These are phyloP conservation scores for Xylaria venustula DNA, from an alignment of 495 filamentous ascomycete genomes.

Conservation along the genomic window DNA sequence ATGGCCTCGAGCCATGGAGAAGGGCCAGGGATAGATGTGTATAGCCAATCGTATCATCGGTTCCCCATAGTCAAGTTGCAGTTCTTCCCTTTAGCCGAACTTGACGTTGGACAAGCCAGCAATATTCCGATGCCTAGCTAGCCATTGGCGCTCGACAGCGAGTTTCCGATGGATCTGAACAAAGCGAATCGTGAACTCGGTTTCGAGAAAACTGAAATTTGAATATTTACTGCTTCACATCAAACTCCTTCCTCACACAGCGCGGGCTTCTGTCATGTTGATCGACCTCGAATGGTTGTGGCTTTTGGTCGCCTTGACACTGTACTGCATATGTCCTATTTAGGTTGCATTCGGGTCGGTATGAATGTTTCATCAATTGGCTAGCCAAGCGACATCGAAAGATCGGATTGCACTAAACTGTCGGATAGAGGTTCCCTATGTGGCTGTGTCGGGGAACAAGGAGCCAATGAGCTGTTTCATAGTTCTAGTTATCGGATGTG, in stretches of 20 bases:
- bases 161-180: background rate
- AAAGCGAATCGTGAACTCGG: background rate
- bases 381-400: background rate
- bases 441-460: background rate
- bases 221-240: background rate
- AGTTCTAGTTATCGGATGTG: background rate
- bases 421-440: background rate
- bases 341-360: background rate
- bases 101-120: background rate
- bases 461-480: background rate
- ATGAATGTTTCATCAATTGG: background rate
- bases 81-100: background rate
- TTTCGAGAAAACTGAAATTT: background rate
- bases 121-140: background rate
- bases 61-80: background rate
- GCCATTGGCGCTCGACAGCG: no score
- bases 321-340: background rate
- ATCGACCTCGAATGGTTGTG: background rate
- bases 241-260: no score
- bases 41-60: background rate
- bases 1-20: background rate
- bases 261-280: no score
- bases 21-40: background rate
- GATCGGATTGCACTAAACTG: conserved; percentile 3
- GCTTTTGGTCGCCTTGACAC: background rate